Evolutionary conservation across 2,329 filamentous ascomycete genomes (phyloP), one percentile per base, ranked within the genome.

Genomic region (Didymella arachidicola): DNA sequence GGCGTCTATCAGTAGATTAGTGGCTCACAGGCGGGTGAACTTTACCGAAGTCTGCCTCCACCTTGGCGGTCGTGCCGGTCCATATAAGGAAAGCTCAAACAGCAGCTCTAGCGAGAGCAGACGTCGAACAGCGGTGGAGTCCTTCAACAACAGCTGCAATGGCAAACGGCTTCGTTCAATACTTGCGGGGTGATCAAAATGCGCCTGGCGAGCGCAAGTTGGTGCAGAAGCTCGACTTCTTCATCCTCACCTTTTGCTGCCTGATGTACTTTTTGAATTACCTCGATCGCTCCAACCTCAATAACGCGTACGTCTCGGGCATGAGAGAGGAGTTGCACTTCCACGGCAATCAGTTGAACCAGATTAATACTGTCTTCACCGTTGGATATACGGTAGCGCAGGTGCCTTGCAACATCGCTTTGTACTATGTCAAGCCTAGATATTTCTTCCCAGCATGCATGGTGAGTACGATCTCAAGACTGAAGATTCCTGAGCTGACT

Each of bases 361-460:
- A 81, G 54, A 84, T 87, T 71, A 85, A 71, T 22, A 71, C 67
- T 11, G 70, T 75, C 32, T 74, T 75, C 39, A 74, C 67, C 5
- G 71, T 71, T 25, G 76, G 80, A 53, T 80, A 81, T 58, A 76
- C 80, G 0, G 71, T 88, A 4, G 86, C 87, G 1, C 86, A 89
- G 69, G 70, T 74, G 0, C 72, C 72, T 8, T 73, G 71, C 43
- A 74, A 74, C 49, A 70, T 75, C 14, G 85, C 85, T 2, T 79
- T 90, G 2, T 84, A 89, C 71, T 87, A 88, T 64, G 70, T 90
- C 59, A 82, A 82, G 48, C 87, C 87, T 2, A 81, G 86, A n/a
- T 79, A 85, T 60, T 89, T 85, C 78, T 88, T 88, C 66, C 87
- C 87, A 0, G 66, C 79, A 27, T 88, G 87, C 81, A 87, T 88